phyloP scores from a whole-genome alignment of 169 alveolate genomes.

The Theileria luwenshuni region DNA sequence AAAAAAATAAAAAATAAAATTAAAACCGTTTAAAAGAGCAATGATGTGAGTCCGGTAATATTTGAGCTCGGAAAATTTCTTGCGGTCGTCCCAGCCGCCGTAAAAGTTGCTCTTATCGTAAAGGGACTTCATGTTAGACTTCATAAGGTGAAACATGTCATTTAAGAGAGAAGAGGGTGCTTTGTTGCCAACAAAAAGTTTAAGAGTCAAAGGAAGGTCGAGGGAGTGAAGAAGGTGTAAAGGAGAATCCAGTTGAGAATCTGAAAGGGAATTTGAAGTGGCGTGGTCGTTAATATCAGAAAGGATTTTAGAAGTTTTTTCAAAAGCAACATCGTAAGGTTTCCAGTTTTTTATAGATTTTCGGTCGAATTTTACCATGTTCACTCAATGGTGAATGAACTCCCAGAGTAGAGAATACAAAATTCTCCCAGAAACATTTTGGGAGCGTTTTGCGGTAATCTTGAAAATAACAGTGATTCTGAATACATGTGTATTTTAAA shows the following conservation, averaged over 20 bases:
- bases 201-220: neutral
- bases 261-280: no score
- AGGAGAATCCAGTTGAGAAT: neutral
- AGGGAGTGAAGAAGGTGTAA: neutral
- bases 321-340: slow-evolving; percentile 27
- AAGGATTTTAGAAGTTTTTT: neutral
- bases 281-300: neutral
- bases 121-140: slow-evolving; percentile 61
- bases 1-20: neutral
- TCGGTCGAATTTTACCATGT: slow-evolving; percentile 6
- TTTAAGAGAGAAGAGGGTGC: slow-evolving; percentile 32
- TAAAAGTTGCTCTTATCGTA: slow-evolving; percentile 67
- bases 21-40: slow-evolving; percentile 29
- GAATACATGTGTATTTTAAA: neutral
- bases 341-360: slow-evolving; percentile 27
- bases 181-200: slow-evolving; percentile 30
- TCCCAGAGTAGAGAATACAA: no score
- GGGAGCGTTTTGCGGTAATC: no score
- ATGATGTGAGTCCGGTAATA: slow-evolving; percentile 54
- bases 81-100: slow-evolving; percentile 74
- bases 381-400: neutral
- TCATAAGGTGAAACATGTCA: slow-evolving; percentile 48
- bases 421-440: no score
- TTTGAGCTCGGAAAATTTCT: slow-evolving; percentile 62
- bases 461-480: neutral